Evolutionary conservation across 2,329 filamentous ascomycete genomes (phyloP), one percentile per base, ranked within the genome.

Genomic region (Fusarium secorum): DNA sequence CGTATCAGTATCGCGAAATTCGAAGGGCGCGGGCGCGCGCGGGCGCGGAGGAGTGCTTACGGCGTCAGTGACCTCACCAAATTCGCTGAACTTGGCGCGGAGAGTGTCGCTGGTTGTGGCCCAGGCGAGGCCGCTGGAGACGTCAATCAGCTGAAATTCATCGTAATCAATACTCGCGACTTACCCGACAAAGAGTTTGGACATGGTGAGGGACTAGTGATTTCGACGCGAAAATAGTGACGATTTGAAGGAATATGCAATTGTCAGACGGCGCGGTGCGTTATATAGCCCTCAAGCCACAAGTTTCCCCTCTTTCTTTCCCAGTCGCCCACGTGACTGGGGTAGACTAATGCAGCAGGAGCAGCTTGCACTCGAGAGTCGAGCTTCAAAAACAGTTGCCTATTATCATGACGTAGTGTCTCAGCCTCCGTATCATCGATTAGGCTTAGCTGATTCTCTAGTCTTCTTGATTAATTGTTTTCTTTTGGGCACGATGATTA

Each of bases 141-240:
- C 7, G 22, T 46, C 38, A 26, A 32, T 55, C 11, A 55, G 52
- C 17, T 55, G 18, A 9, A 38, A 38, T n/a, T 4, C 48, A 36
- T 52, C 14, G 17, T n/a, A 26, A 7, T 38, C 22, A 52, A 52
- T 52, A 9, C n/a, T 49, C n/a, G 20, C 33, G 35, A 38, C 56
- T 42, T 54, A 59, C 56, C 56, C 56, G 56, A 59, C 48, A 22
- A 59, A 59, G 30, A 59, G 33, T 55, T 59, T 59, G 36, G 56
- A 55, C 53, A 55, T 55, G 39, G n/a, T 55, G 39, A 52, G 48
- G 18, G 48, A 48, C 38, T 33, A 17, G 30, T 48, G 41, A 26
- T 54, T 55, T 46, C n/a, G 38, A n/a, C 17, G 53, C 20, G 30
- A 46, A 33, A 33, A 52, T 52, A 32, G 38, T 48, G 53, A 33